A percentile compares a stretch with the other conserved stretches of the same genome.
Evolutionary conservation across 2,329 filamentous ascomycete species (phyloP).

Genomic region (Diplodia intermedia): DNA sequence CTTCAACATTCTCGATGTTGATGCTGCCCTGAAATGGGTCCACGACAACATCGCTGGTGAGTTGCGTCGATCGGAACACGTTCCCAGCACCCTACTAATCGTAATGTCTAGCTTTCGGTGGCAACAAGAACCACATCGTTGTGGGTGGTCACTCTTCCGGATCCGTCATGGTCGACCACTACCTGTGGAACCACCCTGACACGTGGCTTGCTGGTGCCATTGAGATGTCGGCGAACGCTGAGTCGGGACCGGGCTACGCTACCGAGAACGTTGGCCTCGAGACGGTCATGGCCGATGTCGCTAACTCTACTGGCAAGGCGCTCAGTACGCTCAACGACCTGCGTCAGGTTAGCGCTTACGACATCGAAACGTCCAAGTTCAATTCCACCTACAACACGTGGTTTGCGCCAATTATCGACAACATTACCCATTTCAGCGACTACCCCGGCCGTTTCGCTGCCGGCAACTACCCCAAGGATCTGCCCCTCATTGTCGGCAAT

Average conservation of each 20-base stretch:
- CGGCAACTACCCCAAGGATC: conserved; percentile 37
- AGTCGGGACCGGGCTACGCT: conserved; percentile 37
- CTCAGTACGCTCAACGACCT: conserved; percentile 26
- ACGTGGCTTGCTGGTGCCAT: conserved; percentile 42
- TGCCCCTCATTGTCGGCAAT: conserved; percentile 40
- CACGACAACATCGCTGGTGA: conserved; percentile 47
- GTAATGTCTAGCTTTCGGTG: conserved; percentile 50
- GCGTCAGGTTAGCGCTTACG: conserved; percentile 28
- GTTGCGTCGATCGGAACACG: neutral
- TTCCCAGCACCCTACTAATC: neutral
- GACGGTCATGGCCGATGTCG: conserved; percentile 30
- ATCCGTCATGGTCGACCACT: conserved; percentile 37
- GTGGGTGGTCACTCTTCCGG: conserved; percentile 39
- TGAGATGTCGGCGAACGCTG: conserved; percentile 44
- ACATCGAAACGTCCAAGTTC: conserved; percentile 36
- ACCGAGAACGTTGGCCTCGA: conserved; percentile 28
- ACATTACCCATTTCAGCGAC: conserved; percentile 33
- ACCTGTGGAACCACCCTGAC: conserved; percentile 41
- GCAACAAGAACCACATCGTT: conserved; percentile 54
- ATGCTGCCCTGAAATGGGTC: conserved; percentile 51
- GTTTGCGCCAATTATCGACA: conserved; percentile 33
- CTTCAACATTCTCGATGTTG: conserved; percentile 50
- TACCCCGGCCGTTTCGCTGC: conserved; percentile 40
- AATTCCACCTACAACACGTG: conserved; percentile 36
- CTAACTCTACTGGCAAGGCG: conserved; percentile 25